Evolutionary conservation across 371 early-diverging fungal genomes (phyloP), one percentile per base, ranked within the genome.

Genomic region (Syncephalis plumigaleata): DNA sequence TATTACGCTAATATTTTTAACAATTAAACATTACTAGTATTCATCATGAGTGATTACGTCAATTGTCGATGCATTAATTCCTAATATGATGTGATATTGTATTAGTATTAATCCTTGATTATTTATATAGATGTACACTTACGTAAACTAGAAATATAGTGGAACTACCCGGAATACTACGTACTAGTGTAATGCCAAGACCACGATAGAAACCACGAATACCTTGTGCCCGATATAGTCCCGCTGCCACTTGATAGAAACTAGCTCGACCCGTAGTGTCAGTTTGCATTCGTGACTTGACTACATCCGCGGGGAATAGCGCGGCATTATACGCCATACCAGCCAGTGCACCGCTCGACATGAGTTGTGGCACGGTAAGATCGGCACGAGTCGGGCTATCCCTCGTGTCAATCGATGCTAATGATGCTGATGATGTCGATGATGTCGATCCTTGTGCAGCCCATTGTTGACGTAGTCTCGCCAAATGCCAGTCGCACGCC

Each of bases 201-300:
- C 97, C 97, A 38, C 89, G 73, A 58, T 91, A 96, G 56, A 96
- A 81, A 11, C 85, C 90, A 11, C 67, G 66, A 47, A 86, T 68
- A 17, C 97, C 95, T 48, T 82, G 85, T 1, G 66, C 71, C 9
- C 56, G 50, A 56, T 86, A 94, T 18, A 96, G 61, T 9, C 75
- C 71, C 42, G 62, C 63, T 8, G 75, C 74, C 1, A 80, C 79
- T 43, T 75, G 68, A 37, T 64, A 45, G 50, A 79, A 74, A 1
- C 59, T 68, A 40, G 50, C 58, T 46, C 36, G 51, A 18, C 42
- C 20, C 18, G 48, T 20, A 15, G 47, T 15, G 46, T 73, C 77
- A 0, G 91, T 91, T 63, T 96, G 97, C 75, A 87, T 83, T 21
- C 83, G 81, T 38, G 84, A 83, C 63, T 96, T 96, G 58, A 96